A percentile compares a stretch with the other conserved stretches of the same genome.
Conservation (phyloP, 75 land plant species). For the Cunninghamia lanceolata region DNA sequence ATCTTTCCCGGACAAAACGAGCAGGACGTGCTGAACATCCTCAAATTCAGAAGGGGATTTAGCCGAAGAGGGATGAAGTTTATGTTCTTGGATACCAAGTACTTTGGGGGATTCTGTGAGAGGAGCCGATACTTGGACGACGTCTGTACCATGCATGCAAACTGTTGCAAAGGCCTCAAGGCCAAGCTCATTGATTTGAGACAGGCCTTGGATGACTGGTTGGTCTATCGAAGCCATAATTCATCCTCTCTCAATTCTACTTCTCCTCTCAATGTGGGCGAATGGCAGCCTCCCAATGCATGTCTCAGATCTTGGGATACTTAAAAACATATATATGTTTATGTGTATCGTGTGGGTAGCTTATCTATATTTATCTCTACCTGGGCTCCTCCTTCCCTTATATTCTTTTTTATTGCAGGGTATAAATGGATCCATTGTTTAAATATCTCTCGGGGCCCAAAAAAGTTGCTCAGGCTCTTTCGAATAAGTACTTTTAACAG, state of each 20-base stretch:
- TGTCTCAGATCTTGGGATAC: constrained; percentile 4
- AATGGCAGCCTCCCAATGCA: constrained; percentile 6
- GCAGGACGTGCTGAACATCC: constrained; percentile 42
- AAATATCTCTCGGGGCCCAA: not conserved
- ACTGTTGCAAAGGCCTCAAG: constrained; percentile 43
- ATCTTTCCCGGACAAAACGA: constrained; percentile 35
- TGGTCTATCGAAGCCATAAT: constrained; percentile 6
- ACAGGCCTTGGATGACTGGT: constrained; percentile 40
- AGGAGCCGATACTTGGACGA: constrained; percentile 20
- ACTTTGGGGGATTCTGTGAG: constrained; percentile 47
- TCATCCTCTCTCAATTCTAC: constrained; percentile 3
- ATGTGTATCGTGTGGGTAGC: too few species aligned
- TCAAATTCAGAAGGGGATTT: constrained; percentile 23
- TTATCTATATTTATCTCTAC: not conserved
- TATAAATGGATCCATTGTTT: not conserved
- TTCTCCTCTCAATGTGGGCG: not conserved
- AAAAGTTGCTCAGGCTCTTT: too few species aligned
- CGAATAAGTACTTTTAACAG: too few species aligned
- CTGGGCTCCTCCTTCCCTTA: not conserved
- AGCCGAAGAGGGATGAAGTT: constrained; percentile 23
- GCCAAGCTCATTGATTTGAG: constrained; percentile 35
- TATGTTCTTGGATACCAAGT: constrained; percentile 27
- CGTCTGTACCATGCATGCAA: constrained; percentile 49
- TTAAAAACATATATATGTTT: not conserved
- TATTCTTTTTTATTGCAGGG: not conserved